Evolutionary conservation across 441 rosid genomes (phyloP).

Genomic region (Eruca vesicaria): DNA sequence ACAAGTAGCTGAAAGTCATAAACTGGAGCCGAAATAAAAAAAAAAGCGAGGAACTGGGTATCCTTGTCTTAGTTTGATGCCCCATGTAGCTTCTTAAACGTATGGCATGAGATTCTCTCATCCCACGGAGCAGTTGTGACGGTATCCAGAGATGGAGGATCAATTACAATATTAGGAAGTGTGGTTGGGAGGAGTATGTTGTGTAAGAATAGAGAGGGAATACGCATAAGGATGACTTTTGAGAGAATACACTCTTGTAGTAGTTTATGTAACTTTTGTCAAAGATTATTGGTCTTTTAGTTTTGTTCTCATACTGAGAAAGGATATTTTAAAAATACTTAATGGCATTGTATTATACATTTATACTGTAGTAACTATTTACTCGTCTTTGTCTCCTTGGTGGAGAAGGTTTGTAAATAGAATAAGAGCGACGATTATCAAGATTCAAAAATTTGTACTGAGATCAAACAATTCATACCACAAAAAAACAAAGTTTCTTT

Average conservation of each 20-base stretch:
- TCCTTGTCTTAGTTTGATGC: slow-evolving; percentile 11
- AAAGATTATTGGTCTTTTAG: slow-evolving; percentile 30
- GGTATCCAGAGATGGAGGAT: slow-evolving; percentile 13
- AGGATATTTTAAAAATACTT: not conserved
- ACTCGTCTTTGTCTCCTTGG: not conserved
- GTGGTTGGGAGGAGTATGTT: slow-evolving; percentile 22
- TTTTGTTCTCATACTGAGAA: slow-evolving; percentile 15
- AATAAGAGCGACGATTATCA: slow-evolving; percentile 2
- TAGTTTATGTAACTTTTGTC: slow-evolving; percentile 33
- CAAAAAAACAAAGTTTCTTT: slow-evolving; percentile 16
- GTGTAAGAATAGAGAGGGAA: slow-evolving; percentile 29
- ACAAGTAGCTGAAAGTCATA: slow-evolving; percentile 50
- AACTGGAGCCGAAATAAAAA: slow-evolving; percentile 16
- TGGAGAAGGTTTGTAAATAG: not conserved
- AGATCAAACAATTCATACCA: slow-evolving; percentile 14
- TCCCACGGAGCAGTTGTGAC: slow-evolving; percentile 12
- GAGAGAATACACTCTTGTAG: slow-evolving; percentile 31
- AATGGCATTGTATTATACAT: not conserved
- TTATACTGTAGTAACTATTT: slow-evolving; percentile 6
- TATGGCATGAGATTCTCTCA: slow-evolving; percentile 18
- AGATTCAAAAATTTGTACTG: slow-evolving; percentile 14
- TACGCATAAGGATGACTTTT: slow-evolving; percentile 25
- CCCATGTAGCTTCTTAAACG: slow-evolving; percentile 10
- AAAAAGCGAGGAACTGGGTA: slow-evolving; percentile 21
- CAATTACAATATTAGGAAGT: slow-evolving; percentile 14